Percentiles rank a stretch among this genome's conserved stretches.
Conservation (phyloP, 2,329 filamentous ascomycete species). For the Cryoendolithus antarcticus region DNA sequence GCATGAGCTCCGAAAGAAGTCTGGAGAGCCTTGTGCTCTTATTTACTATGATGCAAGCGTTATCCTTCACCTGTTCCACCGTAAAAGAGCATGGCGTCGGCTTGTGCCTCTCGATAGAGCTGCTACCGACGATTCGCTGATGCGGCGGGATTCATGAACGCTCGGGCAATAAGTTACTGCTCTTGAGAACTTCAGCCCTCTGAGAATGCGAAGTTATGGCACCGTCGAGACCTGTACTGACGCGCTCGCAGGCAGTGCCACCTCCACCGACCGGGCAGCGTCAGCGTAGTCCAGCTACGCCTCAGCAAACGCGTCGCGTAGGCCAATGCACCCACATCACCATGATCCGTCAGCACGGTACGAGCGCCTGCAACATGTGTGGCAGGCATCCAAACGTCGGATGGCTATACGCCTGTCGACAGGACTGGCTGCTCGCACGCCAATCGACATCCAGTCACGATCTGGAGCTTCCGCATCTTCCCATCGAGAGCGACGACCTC, state of each 20-base stretch:
- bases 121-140: too few relatives aligned
- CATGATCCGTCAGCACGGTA: constrained; percentile 53
- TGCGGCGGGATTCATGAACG: too few relatives aligned
- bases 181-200: too few relatives aligned
- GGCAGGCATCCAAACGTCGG: constrained; percentile 44
- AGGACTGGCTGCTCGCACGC: constrained; percentile 36
- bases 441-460: constrained; percentile 2
- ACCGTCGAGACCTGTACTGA: constrained; percentile 6
- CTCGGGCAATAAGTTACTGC: too few relatives aligned
- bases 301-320: neutral
- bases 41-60: too few relatives aligned
- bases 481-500: constrained; percentile 7
- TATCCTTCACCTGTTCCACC: too few relatives aligned
- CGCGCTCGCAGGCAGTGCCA: constrained; percentile 7
- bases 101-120: too few relatives aligned
- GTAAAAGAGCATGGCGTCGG: too few relatives aligned
- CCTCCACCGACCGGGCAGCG: constrained; percentile 1
- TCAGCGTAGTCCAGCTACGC: neutral
- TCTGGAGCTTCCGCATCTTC: constrained; percentile 5
- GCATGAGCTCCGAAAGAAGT: too few relatives aligned
- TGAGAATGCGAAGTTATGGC: neutral
- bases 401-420: constrained; percentile 62
- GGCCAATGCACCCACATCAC: constrained; percentile 52
- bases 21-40: too few relatives aligned
- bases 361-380: constrained; percentile 47